Conservation (phyloP, 1,139 yeast genomes). For the Suhomyces bokatorum region DNA sequence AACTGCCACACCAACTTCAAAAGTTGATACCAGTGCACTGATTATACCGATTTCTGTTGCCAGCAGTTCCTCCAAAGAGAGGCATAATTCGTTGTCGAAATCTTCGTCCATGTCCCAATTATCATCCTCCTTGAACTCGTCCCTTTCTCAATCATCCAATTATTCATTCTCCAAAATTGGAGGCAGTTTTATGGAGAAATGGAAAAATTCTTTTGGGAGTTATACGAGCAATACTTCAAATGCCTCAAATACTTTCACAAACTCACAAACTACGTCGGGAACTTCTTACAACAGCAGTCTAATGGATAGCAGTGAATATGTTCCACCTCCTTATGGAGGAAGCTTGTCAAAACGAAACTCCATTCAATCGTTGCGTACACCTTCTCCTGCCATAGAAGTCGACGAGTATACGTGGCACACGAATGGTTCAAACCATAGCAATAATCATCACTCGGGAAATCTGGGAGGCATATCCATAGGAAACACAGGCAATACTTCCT, state of each 20-base stretch:
- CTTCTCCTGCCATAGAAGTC: conserved; percentile 49
- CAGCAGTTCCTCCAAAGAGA: conserved; percentile 15
- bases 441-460: not conserved
- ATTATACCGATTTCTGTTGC: conserved; percentile 26
- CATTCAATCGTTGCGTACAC: conserved; percentile 37
- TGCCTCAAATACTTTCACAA: conserved; percentile 6
- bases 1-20: conserved; percentile 16
- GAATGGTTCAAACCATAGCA: not conserved
- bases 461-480: conserved; percentile 4
- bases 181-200: conserved; percentile 49
- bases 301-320: conserved; percentile 18
- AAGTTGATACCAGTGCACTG: conserved; percentile 20
- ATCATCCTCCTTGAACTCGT: conserved; percentile 42
- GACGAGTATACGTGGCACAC: conserved; percentile 44
- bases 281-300: conserved; percentile 7
- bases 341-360: conserved; percentile 30
- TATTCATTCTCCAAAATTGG: conserved; percentile 45
- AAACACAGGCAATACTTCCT: not conserved
- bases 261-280: conserved; percentile 3
- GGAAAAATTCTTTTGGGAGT: conserved; percentile 38
- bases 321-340: conserved; percentile 18
- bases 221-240: conserved; percentile 11
- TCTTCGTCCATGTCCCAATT: conserved; percentile 46
- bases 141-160: conserved; percentile 40
- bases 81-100: conserved; percentile 27